Conservation (phyloP, 805 yeast species). For the Candida michaelii region DNA sequence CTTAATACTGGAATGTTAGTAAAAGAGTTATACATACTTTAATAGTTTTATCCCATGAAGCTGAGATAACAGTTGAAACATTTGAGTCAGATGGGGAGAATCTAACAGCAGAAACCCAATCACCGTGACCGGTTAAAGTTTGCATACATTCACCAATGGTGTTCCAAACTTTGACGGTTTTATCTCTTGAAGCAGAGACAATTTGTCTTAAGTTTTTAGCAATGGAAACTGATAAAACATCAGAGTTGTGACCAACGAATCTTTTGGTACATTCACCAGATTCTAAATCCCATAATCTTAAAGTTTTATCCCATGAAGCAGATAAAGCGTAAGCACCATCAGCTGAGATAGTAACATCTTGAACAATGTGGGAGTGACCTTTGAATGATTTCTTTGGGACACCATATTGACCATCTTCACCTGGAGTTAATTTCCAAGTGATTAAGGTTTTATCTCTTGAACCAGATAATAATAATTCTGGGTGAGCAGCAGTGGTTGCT, state of each 20-base stretch:
- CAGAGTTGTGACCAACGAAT: slow-evolving; percentile 97
- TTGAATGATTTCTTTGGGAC: slow-evolving; percentile 94
- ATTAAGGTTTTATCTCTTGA: slow-evolving; percentile 98
- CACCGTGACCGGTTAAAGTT: slow-evolving; percentile 93
- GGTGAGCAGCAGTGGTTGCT: slow-evolving; percentile 97
- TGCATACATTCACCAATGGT: slow-evolving; percentile 95
- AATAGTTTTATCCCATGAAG: slow-evolving; percentile 98
- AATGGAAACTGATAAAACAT: slow-evolving; percentile 95
- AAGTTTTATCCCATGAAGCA: slow-evolving; percentile 99
- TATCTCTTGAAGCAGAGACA: slow-evolving; percentile 98
- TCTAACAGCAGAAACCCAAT: slow-evolving; percentile 99
- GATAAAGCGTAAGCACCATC: slow-evolving; percentile 98
- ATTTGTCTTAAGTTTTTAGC: slow-evolving; percentile 96
- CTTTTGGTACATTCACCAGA: slow-evolving; percentile 92
- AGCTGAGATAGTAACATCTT: slow-evolving; percentile 95
- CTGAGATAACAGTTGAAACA: slow-evolving; percentile 83
- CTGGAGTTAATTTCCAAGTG: slow-evolving; percentile 96
- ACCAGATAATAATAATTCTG: slow-evolving; percentile 96
- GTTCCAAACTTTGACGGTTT: slow-evolving; percentile 99
- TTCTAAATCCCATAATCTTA: slow-evolving; percentile 97
- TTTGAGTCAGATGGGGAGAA: slow-evolving; percentile 79
- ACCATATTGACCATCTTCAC: slow-evolving; percentile 92
- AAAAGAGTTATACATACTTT: slow-evolving; percentile 72
- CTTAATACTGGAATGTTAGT: slow-evolving; percentile 1
- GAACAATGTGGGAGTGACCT: slow-evolving; percentile 99